Conservation (phyloP, 768 basidiomycete species). For the Termitomyces sp. region DNA sequence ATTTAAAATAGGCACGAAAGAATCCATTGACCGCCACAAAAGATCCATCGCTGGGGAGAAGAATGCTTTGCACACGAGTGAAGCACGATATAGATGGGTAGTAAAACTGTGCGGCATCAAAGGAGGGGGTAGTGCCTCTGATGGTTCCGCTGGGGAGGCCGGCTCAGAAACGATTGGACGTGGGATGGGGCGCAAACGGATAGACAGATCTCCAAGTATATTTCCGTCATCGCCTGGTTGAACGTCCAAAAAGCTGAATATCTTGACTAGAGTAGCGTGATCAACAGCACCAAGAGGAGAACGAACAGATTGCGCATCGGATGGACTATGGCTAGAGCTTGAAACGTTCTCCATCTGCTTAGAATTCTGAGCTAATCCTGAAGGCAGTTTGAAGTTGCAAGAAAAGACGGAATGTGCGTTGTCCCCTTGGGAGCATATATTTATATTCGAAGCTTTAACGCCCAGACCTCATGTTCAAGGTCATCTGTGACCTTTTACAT, state of each 20-base stretch:
- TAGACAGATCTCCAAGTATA: neutral
- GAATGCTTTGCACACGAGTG: conserved; percentile 25
- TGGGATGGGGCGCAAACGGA: no score
- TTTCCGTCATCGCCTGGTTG: neutral
- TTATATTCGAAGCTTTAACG: neutral
- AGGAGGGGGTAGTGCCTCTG: no score
- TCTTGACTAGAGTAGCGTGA: neutral
- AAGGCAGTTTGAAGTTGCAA: neutral
- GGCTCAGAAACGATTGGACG: no score
- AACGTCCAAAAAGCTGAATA: neutral
- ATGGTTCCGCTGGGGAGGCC: no score
- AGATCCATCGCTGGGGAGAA: conserved; percentile 26
- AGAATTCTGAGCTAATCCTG: neutral
- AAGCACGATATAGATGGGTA: neutral
- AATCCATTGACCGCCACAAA: conserved; percentile 26
- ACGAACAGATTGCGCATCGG: neutral
- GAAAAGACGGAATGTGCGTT: neutral
- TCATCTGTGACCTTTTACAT: neutral
- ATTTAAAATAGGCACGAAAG: conserved; percentile 26
- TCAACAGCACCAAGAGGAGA: neutral
- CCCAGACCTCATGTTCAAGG: neutral
- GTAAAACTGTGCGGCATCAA: no score
- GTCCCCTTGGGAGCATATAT: neutral
- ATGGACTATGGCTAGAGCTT: no score
- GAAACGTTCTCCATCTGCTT: neutral